Evolutionary conservation across 768 basidiomycete species (phyloP), one percentile per base, ranked within the genome.

Genomic region (Rhodocollybia butyracea): DNA sequence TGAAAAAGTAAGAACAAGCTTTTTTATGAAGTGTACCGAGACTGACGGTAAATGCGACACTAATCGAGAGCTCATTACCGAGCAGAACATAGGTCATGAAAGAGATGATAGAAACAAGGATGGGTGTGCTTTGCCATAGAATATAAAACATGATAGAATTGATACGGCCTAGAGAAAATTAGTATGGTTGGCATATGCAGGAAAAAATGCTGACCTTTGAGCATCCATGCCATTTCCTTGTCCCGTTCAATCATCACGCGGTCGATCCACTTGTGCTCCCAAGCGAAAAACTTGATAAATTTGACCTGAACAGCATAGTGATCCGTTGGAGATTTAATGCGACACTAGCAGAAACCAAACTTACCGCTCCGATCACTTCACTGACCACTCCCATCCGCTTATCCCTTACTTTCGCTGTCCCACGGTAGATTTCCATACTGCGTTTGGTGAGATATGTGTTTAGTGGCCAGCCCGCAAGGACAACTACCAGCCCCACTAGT

Each of bases 221-320:
- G 68, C 78, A 93, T 78, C 86, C 90, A 91, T 53, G 77, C 70
- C 70, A 94, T 76, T 72, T 95, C 94, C 13, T 70, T 70, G 39
- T 78, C 77, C 57, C 93, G 76, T 2, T 88, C 81, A 40, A 85
- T 83, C 54, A 84, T 63, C 0, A 78, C 84, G 12, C 83, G 76
- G 26, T 78, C 69, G 40, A 89, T 87, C 91, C 91, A 92, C 12
- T 81, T 78, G 39, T 85, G 78, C 60, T 89, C 88, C 80, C 89
- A 91, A 1, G 88, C 88, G 58, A 91, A 91, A 75, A 91, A 89
- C 67, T 91, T 89, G 75, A 89, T 85, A 63, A 89, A 88, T 68
- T 88, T 88, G 54, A 86, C 72, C 81, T 83, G 42, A 3, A 57
- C 7, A 24, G 38, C 12, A 17, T n/a, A n/a, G n/a, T n/a, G n/a